Conservation (phyloP, 768 basidiomycete species). For the Phaffia australis region DNA sequence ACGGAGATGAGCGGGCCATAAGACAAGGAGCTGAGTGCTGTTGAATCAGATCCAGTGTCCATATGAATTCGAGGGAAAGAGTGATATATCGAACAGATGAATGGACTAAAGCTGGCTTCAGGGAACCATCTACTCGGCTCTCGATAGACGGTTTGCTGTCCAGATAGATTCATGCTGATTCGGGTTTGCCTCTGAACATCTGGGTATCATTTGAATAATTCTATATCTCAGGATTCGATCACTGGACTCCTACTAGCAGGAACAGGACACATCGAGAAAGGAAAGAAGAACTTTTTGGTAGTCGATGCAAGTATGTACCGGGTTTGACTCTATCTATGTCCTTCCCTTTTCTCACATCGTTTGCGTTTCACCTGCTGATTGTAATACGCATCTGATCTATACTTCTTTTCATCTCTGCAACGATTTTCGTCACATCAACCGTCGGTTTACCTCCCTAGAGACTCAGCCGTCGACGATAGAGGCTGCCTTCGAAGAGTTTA, state of each 20-base stretch:
- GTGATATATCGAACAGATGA: background rate
- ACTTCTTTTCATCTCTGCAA: background rate
- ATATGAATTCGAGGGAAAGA: background rate
- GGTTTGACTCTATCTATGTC: background rate
- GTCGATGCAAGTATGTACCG: slow-evolving; percentile 75
- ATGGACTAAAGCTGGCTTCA: background rate
- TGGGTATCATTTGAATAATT: background rate
- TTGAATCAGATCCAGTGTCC: slow-evolving; percentile 21
- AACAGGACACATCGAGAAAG: slow-evolving; percentile 78
- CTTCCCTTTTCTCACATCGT: background rate
- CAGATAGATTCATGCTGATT: background rate
- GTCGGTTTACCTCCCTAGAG: slow-evolving; percentile 45
- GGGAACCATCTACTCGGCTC: background rate
- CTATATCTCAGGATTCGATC: slow-evolving; percentile 67
- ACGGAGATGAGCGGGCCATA: slow-evolving; percentile 5
- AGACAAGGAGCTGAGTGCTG: background rate
- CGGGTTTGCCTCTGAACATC: background rate
- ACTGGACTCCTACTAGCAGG: slow-evolving; percentile 92
- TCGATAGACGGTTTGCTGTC: background rate
- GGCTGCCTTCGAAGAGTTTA: slow-evolving; percentile 84
- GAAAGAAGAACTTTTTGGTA: slow-evolving; percentile 95
- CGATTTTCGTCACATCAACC: background rate
- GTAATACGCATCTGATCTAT: background rate
- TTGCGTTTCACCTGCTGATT: background rate
- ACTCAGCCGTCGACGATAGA: slow-evolving; percentile 86